phyloP scores from a whole-genome alignment of 2,329 filamentous ascomycete genomes.

The Fusarium sp. region DNA sequence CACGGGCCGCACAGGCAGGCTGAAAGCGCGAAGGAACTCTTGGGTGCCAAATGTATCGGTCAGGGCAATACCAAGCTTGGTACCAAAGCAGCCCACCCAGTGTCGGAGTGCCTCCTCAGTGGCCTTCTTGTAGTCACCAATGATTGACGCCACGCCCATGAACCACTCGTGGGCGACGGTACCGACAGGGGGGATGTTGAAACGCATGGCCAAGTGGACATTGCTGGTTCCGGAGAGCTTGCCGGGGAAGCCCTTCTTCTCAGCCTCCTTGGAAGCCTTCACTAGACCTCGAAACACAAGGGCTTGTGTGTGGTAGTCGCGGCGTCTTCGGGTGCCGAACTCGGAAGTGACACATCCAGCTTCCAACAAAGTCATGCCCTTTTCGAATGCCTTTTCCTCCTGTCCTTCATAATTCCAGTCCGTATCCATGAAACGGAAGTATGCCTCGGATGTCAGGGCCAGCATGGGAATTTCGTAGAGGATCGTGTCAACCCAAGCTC shows the following conservation, averaged over 20 bases:
- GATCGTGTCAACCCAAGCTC: slow-evolving; percentile 93
- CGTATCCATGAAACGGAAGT: slow-evolving; percentile 95
- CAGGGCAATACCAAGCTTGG: slow-evolving; percentile 85
- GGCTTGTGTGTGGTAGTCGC: slow-evolving; percentile 96
- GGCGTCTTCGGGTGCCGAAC: slow-evolving; percentile 88
- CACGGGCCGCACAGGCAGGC: slow-evolving; percentile 67
- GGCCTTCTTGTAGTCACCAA: slow-evolving; percentile 84
- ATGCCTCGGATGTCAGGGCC: slow-evolving; percentile 92
- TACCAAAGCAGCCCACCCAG: slow-evolving; percentile 93
- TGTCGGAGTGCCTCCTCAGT: slow-evolving; percentile 87
- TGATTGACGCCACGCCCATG: slow-evolving; percentile 96
- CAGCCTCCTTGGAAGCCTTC: slow-evolving; percentile 78
- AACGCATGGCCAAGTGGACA: slow-evolving; percentile 96
- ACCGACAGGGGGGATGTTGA: slow-evolving; percentile 84
- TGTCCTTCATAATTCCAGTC: slow-evolving; percentile 93
- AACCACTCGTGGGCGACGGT: slow-evolving; percentile 98
- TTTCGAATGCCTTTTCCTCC: slow-evolving; percentile 84
- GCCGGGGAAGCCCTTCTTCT: slow-evolving; percentile 73
- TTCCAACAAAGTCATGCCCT: slow-evolving; percentile 82
- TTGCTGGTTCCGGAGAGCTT: slow-evolving; percentile 92
- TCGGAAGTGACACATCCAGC: slow-evolving; percentile 92
- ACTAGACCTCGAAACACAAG: slow-evolving; percentile 90
- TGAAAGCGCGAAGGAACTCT: slow-evolving; percentile 88
- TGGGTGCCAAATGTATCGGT: slow-evolving; percentile 97
- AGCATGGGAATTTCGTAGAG: slow-evolving; percentile 97